Conservation (phyloP, 2,329 filamentous ascomycete species). For the Thyridium curvatum region DNA sequence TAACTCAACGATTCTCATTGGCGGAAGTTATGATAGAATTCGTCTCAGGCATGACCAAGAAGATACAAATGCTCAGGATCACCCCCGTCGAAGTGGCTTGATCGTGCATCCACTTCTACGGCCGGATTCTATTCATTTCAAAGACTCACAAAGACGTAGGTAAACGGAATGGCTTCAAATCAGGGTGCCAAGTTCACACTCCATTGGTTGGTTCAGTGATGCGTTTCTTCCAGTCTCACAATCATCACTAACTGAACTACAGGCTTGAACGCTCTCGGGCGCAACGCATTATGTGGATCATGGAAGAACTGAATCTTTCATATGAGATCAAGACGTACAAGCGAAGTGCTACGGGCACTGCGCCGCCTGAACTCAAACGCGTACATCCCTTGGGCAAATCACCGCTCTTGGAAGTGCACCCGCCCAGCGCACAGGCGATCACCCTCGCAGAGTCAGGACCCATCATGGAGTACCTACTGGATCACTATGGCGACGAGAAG, state of each 20-base stretch:
- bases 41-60: too few relatives aligned
- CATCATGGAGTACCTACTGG: slow-evolving; percentile 74
- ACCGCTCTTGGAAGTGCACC: slow-evolving; percentile 60
- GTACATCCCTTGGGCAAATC: slow-evolving; percentile 82
- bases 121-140: too few relatives aligned
- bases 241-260: neutral
- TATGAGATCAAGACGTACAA: slow-evolving; percentile 77
- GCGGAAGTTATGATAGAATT: too few relatives aligned
- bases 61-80: too few relatives aligned
- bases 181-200: too few relatives aligned
- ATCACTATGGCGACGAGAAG: slow-evolving; percentile 42
- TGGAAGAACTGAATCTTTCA: slow-evolving; percentile 70
- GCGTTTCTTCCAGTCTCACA: too few relatives aligned
- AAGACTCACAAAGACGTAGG: too few relatives aligned
- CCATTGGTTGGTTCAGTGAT: too few relatives aligned
- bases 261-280: slow-evolving; percentile 79
- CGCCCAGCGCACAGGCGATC: slow-evolving; percentile 29
- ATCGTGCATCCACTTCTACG: too few relatives aligned
- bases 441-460: slow-evolving; percentile 74
- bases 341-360: slow-evolving; percentile 48
- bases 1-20: too few relatives aligned
- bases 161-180: too few relatives aligned
- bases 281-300: slow-evolving; percentile 76
- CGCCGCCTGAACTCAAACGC: slow-evolving; percentile 66
- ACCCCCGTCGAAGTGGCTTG: too few relatives aligned